Conservation (phyloP, 805 yeast species). For the Babjeviella inositovora region DNA sequence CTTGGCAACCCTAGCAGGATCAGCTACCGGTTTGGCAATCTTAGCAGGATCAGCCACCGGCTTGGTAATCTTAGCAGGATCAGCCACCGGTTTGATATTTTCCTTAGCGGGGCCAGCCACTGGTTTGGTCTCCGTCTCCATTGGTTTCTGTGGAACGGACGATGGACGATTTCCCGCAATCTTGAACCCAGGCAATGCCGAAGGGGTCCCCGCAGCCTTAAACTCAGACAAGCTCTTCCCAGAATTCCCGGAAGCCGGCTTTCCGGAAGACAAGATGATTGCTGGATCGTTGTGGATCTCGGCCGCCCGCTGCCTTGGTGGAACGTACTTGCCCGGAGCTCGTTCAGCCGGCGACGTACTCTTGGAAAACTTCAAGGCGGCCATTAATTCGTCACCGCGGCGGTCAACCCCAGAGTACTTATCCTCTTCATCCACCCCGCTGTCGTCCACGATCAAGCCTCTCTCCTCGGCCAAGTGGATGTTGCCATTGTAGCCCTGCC, state of each 20-base stretch:
- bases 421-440: constrained; percentile 90
- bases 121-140: too few relatives aligned
- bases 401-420: constrained; percentile 86
- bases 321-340: constrained; percentile 26
- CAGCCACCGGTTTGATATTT: too few relatives aligned
- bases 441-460: constrained; percentile 60
- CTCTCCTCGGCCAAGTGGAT: constrained; percentile 87
- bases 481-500: constrained; percentile 45
- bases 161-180: too few relatives aligned
- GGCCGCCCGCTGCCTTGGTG: constrained; percentile 40
- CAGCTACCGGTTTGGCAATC: constrained; percentile 2
- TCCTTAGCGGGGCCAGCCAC: too few relatives aligned
- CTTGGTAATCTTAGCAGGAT: too few relatives aligned
- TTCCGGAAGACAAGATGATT: constrained; percentile 39
- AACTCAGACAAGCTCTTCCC: too few relatives aligned
- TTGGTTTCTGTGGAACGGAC: too few relatives aligned
- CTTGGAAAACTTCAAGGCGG: constrained; percentile 25
- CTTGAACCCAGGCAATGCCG: too few relatives aligned
- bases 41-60: too few relatives aligned
- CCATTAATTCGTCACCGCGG: constrained; percentile 31
- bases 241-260: too few relatives aligned
- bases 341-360: too few relatives aligned
- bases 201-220: too few relatives aligned
- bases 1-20: neutral
- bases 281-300: constrained; percentile 44